Evolutionary conservation across 148 eudicot genomes (phyloP).

Genomic region (Limonium bicolor): DNA sequence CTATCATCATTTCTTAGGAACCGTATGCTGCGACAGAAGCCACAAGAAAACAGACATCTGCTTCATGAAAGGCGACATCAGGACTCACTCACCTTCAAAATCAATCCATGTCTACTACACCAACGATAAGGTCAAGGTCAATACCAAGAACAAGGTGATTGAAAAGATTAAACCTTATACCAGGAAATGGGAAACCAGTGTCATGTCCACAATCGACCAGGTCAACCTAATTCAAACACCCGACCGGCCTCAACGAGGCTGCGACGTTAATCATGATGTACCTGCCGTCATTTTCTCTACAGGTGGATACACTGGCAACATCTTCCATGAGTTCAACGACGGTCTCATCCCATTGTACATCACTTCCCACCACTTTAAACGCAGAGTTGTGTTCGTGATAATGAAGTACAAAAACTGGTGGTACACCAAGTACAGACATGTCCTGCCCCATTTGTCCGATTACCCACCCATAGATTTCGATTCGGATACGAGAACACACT

Average conservation of each 20-base stretch:
- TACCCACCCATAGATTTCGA: conserved; percentile 20
- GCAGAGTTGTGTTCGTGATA: conserved; percentile 19
- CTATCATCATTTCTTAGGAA: conserved; percentile 54
- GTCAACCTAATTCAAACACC: conserved; percentile 38
- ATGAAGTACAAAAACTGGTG: conserved; percentile 22
- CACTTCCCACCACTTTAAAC: conserved; percentile 26
- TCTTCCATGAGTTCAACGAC: conserved; percentile 43
- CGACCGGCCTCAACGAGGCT: conserved; percentile 11
- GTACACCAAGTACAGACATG: conserved; percentile 13
- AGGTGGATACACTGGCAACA: conserved; percentile 33
- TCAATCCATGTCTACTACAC: conserved; percentile 39
- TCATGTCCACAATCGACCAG: conserved; percentile 59
- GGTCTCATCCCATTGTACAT: conserved; percentile 41
- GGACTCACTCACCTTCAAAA: conserved; percentile 50
- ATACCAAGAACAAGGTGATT: conserved; percentile 17
- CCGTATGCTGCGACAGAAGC: conserved; percentile 77
- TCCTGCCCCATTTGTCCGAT: conserved; percentile 19
- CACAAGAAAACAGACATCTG: conserved; percentile 60
- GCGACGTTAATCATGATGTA: conserved; percentile 50
- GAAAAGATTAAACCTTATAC: conserved; percentile 78
- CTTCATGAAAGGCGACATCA: conserved; percentile 71
- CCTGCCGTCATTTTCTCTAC: conserved; percentile 52
- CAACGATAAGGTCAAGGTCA: neutral
- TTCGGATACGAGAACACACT: conserved; percentile 22
- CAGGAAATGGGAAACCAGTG: conserved; percentile 68